phyloP scores from a whole-genome alignment of 768 basidiomycete species.

The Boletus patriciae region DNA sequence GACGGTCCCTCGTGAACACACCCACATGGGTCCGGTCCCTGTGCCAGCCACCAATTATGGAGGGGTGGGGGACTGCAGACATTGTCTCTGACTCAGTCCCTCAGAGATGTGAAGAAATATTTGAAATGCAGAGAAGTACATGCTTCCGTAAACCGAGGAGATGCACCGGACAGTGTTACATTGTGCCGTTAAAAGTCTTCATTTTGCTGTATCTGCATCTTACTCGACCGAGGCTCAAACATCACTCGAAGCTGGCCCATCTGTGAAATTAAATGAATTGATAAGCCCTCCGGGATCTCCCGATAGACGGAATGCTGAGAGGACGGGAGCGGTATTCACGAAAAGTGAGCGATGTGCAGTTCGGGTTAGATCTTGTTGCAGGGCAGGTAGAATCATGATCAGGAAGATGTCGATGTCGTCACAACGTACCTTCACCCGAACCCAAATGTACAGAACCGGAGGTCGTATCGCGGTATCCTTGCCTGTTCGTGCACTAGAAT shows the following conservation, averaged over 20 bases:
- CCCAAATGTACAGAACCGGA: slow-evolving; percentile 7
- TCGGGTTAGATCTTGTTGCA: slow-evolving; percentile 8
- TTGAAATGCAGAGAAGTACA: too few species aligned
- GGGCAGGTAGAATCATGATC: not conserved
- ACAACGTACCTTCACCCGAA: slow-evolving; percentile 7
- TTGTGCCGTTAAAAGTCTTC: not conserved
- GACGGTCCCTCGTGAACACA: too few species aligned
- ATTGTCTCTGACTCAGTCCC: too few species aligned
- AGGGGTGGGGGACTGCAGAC: too few species aligned
- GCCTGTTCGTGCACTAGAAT: too few species aligned
- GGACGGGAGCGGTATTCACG: not conserved
- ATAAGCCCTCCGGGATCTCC: slow-evolving; percentile 2
- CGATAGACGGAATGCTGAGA: slow-evolving; percentile 6
- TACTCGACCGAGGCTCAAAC: not conserved
- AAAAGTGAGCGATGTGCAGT: slow-evolving; percentile 3
- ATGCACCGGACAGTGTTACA: too few species aligned
- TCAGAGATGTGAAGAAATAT: too few species aligned
- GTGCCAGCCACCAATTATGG: too few species aligned
- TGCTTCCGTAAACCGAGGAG: too few species aligned
- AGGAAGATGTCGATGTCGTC: too few species aligned
- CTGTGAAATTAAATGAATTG: not conserved
- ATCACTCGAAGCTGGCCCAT: not conserved
- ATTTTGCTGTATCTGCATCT: not conserved
- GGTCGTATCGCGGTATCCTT: not conserved
- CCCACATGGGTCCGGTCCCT: too few species aligned